Base-by-base conservation (phyloP, 257 asterid species). In the Paulownia fortunei region DNA sequence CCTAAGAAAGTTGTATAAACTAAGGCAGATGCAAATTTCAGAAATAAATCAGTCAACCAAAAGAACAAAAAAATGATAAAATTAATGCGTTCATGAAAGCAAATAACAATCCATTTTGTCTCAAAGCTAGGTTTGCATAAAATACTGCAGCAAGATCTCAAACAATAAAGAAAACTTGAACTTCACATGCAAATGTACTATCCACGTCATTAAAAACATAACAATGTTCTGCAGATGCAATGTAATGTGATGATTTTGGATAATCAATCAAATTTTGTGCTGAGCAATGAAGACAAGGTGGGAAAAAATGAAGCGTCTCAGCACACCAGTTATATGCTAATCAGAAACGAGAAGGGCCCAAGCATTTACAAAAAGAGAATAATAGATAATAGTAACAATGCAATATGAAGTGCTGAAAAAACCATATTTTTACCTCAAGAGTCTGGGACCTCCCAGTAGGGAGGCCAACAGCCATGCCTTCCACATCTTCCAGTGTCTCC, bases 341-440 rank as follows among this genome's bases (percentile, higher is more conserved):
- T 54, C 27, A 42, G 46, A 56, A 37, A 69, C 4, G 8, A 70
- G 67, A 23, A 64, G 74, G 1, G 55, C 23, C 23, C 51, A 55
- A 36, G 61, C 58, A 56, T 69, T 47, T 34, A 18, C 39, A 26
- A 64, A 49, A 72, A 62, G 8, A 5, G 24, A 55, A 11, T 64
- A 55, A 47, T 16, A 55, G 23, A 77, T 8, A 81, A 60, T 39
- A 18, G 41, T 18, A 44, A 73, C 21, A 36, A 66, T 36, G 73
- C 37, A 52, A 63, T 55, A 34, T 27, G 30, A 77, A 47, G 19
- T 15, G 74, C 74, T 10, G 30, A 52, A 73, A 18, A 65, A 30
- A 81, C 32, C 34, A 44, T 39, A 68, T 36, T 10, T 71, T 76
- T 84, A 88, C 98, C 93, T 89, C 87, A 54, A 46, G 73, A 70